Base-by-base conservation (phyloP, 768 basidiomycete species). In the Hirschioporus abietinus region DNA sequence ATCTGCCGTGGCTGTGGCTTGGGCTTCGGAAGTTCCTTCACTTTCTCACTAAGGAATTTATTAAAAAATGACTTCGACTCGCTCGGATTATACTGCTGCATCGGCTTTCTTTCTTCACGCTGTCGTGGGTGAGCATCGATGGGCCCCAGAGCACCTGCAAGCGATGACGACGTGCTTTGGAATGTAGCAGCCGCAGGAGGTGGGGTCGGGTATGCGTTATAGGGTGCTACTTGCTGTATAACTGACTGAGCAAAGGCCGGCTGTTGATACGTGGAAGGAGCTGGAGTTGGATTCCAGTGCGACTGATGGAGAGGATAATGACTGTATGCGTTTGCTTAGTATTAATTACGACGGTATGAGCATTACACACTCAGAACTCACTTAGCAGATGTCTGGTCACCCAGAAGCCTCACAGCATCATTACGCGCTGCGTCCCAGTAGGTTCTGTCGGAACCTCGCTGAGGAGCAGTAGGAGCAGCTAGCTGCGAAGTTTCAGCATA, bases 11-110 rank as follows among this genome's bases (percentile, higher is more conserved):
- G 74, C 74, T 57, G 73, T 71, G 66, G 72, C 72, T 25, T 66
- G 72, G 15, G 20, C 12, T 52, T 52, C 42, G 42, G 42, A 52
- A 35, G 75, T 72, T 60, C 36, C 18, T 57, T 25, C n/a, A 34
- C 10, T 35, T 35, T 66, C 64, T 59, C 81, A 17, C 84, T 81
- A 25, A 93, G 73, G 73, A 91, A 90, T 25, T 84, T 78, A 66
- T 89, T 83, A 74, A 91, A 91, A 74, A 90, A 92, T 3, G 78
- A 74, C 1, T 79, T 74, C 0, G 89, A 91, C 60, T 92, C 86
- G 65, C 84, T 80, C 7, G 88, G 82, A 23, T 77, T 75, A 71
- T 52, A 52, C 12, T 52, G 42, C 20, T 52, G 42, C 42, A 52
- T 20, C 12, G 20, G 15, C 84, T 84, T 9, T 77, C 70, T 24